Conservation (phyloP, 2,329 filamentous ascomycete genomes). For the Tolypocladium pustulatum region DNA sequence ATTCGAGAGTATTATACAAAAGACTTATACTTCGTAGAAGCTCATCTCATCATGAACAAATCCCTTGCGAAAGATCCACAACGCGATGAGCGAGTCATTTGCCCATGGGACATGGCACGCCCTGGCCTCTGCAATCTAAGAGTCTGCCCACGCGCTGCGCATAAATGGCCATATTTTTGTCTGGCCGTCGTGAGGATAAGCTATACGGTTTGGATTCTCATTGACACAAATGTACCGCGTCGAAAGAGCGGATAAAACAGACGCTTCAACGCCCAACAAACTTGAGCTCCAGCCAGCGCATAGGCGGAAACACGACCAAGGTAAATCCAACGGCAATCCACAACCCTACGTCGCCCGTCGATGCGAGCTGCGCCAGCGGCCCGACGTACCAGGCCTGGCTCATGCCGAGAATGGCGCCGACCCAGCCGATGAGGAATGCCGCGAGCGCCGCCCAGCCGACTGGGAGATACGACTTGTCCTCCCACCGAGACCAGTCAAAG, state of each 20-base stretch:
- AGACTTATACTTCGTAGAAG: too few relatives aligned
- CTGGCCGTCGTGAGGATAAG: too few relatives aligned
- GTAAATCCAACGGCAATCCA: slow-evolving; percentile 55
- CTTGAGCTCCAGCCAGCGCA: slow-evolving; percentile 17
- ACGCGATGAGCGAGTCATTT: too few relatives aligned
- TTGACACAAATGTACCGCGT: not conserved
- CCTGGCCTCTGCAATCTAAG: too few relatives aligned
- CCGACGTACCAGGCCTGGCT: slow-evolving; percentile 48
- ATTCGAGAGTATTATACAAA: too few relatives aligned
- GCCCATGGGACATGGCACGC: not conserved
- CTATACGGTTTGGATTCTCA: not conserved
- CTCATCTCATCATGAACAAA: too few relatives aligned
- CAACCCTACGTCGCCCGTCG: slow-evolving; percentile 36
- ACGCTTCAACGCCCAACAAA: slow-evolving; percentile 11
- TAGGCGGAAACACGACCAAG: slow-evolving; percentile 29
- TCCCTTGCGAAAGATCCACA: too few relatives aligned
- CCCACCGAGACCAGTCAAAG: slow-evolving; percentile 35
- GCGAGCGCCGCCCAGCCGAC: slow-evolving; percentile 32
- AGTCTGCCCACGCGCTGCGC: too few relatives aligned
- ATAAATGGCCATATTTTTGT: not conserved
- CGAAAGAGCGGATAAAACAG: not conserved
- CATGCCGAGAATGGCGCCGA: slow-evolving; percentile 46
- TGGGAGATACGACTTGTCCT: slow-evolving; percentile 32
- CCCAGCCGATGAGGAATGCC: slow-evolving; percentile 33
- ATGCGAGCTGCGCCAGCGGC: slow-evolving; percentile 43